A percentile compares a stretch with the other conserved stretches of the same genome.
Evolutionary conservation across 2,329 filamentous ascomycete species (phyloP).

Genomic region (Trichoderma cornu-damae): DNA sequence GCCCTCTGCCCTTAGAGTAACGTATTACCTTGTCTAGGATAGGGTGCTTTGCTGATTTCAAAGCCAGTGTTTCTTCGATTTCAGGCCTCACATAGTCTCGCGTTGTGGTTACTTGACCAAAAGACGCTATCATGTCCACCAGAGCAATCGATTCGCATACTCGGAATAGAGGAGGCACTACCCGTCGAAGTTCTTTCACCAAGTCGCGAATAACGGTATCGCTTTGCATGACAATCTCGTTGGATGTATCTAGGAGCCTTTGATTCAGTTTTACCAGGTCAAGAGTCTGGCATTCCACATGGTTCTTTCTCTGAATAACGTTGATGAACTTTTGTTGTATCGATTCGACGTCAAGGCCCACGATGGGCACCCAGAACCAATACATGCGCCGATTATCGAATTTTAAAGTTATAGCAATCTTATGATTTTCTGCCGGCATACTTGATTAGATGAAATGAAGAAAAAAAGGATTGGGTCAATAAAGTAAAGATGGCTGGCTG

Average conservation of each 20-base stretch:
- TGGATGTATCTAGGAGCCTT: slow-evolving; percentile 72
- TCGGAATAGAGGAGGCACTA: slow-evolving; percentile 71
- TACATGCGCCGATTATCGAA: slow-evolving; percentile 76
- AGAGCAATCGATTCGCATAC: slow-evolving; percentile 82
- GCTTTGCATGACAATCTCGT: slow-evolving; percentile 78
- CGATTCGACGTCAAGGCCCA: slow-evolving; percentile 55
- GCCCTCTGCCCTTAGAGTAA: background rate
- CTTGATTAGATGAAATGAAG: background rate
- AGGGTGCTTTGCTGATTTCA: slow-evolving; percentile 72
- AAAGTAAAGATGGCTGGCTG: too few species aligned
- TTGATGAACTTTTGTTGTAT: slow-evolving; percentile 70
- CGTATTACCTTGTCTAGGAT: slow-evolving; percentile 61
- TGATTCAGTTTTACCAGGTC: slow-evolving; percentile 75
- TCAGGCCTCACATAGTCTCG: slow-evolving; percentile 59
- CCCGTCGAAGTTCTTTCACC: slow-evolving; percentile 63
- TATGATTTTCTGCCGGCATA: slow-evolving; percentile 31
- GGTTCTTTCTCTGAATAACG: slow-evolving; percentile 62
- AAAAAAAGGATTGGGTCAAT: too few species aligned
- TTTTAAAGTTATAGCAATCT: slow-evolving; percentile 60
- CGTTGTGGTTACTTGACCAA: slow-evolving; percentile 66
- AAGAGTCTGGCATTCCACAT: slow-evolving; percentile 82
- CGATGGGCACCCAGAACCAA: slow-evolving; percentile 62
- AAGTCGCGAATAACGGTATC: slow-evolving; percentile 70
- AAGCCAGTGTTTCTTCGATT: slow-evolving; percentile 61
- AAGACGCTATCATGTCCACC: slow-evolving; percentile 78